Conservation (phyloP, 2,329 filamentous ascomycete species). For the Westerdykella ornata region DNA sequence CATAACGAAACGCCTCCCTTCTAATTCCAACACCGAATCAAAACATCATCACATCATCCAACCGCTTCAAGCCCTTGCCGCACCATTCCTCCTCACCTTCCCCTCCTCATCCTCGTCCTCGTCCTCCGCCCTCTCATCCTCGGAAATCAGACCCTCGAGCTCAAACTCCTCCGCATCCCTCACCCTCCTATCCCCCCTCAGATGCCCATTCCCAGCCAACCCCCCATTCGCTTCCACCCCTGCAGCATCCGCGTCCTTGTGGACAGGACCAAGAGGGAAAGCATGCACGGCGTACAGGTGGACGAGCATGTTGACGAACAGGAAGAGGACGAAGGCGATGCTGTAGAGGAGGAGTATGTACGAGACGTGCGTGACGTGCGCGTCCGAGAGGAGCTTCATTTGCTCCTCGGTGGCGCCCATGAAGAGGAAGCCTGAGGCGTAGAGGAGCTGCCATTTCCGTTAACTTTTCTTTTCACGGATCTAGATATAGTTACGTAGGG, state of each 20-base stretch:
- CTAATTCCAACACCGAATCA: no score
- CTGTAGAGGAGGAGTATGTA: conserved; percentile 91
- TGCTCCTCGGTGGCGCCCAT: conserved; percentile 98
- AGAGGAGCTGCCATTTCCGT: conserved; percentile 60
- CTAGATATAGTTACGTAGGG: conserved; percentile 15
- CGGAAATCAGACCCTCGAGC: conserved; percentile 80
- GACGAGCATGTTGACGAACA: conserved; percentile 83
- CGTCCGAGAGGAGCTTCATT: conserved; percentile 68
- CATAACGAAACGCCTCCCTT: no score
- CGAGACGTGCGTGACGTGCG: conserved; percentile 77
- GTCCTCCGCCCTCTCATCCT: conserved; percentile 52
- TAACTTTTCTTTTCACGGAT: no score
- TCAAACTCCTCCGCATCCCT: conserved; percentile 89
- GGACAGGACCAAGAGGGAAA: conserved; percentile 24
- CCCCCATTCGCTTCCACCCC: conserved; percentile 27
- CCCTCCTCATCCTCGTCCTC: not conserved
- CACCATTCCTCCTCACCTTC: not conserved
- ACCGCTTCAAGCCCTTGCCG: not conserved
- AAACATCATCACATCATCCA: no score
- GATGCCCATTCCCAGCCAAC: conserved; percentile 33
- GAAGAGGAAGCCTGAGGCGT: conserved; percentile 89
- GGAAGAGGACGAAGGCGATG: conserved; percentile 80
- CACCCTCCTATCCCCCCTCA: conserved; percentile 52
- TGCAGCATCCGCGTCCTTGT: conserved; percentile 23
- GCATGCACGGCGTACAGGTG: conserved; percentile 68